phyloP scores from a whole-genome alignment of 2,329 filamentous ascomycete species.

The Botryotinia calthae region DNA sequence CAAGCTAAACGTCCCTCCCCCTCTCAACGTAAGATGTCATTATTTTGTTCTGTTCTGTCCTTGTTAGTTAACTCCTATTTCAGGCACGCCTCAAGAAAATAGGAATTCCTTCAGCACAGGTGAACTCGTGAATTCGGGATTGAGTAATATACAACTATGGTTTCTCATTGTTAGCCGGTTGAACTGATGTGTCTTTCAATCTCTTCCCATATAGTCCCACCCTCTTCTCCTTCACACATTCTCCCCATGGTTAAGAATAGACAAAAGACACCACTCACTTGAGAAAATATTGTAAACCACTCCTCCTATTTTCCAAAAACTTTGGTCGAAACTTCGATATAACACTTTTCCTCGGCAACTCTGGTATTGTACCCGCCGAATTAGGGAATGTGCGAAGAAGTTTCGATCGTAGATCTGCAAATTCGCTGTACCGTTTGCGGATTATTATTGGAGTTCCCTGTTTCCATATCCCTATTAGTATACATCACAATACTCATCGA shows the following conservation, averaged over 20 bases:
- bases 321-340: slow-evolving; percentile 80
- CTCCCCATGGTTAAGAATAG: neutral
- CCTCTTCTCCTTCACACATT: neutral
- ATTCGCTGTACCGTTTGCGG: slow-evolving; percentile 84
- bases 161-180: slow-evolving; percentile 20
- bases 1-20: neutral
- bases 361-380: slow-evolving; percentile 82
- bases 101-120: slow-evolving; percentile 89
- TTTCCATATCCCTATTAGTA: slow-evolving; percentile 29
- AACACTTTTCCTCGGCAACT: slow-evolving; percentile 85
- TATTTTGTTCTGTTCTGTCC: neutral
- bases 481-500: neutral
- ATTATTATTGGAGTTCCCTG: slow-evolving; percentile 61
- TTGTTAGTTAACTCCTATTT: neutral
- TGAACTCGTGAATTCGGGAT: slow-evolving; percentile 91
- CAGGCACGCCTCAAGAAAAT: slow-evolving; percentile 31
- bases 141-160: slow-evolving; percentile 78
- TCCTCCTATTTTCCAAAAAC: slow-evolving; percentile 81
- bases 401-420: slow-evolving; percentile 74
- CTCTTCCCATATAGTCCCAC: too few relatives aligned
- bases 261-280: slow-evolving; percentile 60
- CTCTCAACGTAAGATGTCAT: slow-evolving; percentile 5
- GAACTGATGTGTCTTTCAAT: too few relatives aligned
- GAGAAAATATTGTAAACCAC: slow-evolving; percentile 86
- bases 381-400: slow-evolving; percentile 79